phyloP scores from a whole-genome alignment of 208 protist genomes.

The Crithidia sp. region DNA sequence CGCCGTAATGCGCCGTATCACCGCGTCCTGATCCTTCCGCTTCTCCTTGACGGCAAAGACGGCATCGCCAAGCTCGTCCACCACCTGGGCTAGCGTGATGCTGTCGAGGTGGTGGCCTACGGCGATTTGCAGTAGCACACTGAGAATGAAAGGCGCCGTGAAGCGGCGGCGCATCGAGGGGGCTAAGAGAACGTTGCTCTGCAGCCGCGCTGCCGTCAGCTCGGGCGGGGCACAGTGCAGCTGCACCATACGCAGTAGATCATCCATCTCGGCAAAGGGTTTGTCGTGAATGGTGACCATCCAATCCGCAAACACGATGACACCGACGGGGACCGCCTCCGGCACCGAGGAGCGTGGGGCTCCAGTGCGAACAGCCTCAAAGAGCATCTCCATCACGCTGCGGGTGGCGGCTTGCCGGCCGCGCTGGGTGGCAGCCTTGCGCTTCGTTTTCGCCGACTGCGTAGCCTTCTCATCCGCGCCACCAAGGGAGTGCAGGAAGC shows the following conservation, averaged over 20 bases:
- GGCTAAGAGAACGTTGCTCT: slow-evolving; percentile 16
- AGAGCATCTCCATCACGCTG: slow-evolving; percentile 81
- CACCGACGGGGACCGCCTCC: slow-evolving; percentile 59
- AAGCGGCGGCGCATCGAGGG: slow-evolving; percentile 45
- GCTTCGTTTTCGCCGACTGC: not conserved
- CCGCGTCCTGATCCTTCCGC: slow-evolving; percentile 58
- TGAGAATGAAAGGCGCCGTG: slow-evolving; percentile 74
- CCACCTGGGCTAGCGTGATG: slow-evolving; percentile 61
- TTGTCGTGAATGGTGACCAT: slow-evolving; percentile 88
- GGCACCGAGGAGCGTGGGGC: slow-evolving; percentile 52
- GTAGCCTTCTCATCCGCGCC: not conserved
- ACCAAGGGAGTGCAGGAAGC: not conserved
- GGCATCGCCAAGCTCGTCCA: slow-evolving; percentile 72
- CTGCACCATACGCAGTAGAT: slow-evolving; percentile 80
- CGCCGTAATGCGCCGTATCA: slow-evolving; percentile 78
- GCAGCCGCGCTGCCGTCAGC: not conserved
- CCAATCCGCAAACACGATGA: slow-evolving; percentile 84
- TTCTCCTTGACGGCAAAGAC: slow-evolving; percentile 64
- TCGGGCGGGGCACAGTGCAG: slow-evolving; percentile 63
- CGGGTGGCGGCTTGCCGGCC: slow-evolving; percentile 8
- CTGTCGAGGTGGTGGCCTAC: slow-evolving; percentile 85
- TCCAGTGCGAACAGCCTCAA: slow-evolving; percentile 71
- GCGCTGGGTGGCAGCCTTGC: not conserved
- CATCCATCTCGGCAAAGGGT: slow-evolving; percentile 87
- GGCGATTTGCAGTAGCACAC: slow-evolving; percentile 76